Evolutionary conservation across 1,139 yeast species (phyloP), one percentile per base, ranked within the genome.

Genomic region (Sugiyamaella castrensis): DNA sequence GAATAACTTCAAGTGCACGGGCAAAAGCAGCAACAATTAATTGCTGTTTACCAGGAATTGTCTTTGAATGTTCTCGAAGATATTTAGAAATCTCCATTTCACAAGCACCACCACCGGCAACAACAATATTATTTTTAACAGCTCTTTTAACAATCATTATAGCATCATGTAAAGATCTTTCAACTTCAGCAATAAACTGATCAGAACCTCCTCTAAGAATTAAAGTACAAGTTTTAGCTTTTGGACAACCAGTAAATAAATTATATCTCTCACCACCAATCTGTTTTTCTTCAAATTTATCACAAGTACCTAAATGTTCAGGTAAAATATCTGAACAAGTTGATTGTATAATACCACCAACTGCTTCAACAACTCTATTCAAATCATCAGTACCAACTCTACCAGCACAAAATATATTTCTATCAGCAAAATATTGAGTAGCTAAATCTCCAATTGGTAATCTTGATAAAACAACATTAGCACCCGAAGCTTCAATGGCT

Each of bases 51-150:
- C 98, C 98, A 16, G 96, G 88, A 62, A 92, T 86, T 10, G 89
- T 79, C 64, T 84, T 83, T 16, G 97, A 84, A 63, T 82, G 80
- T 59, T 88, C 97, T 63, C 98, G 80, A 60, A 94, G 77, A 66
- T 85, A 81, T 66, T 82, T 87, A 37, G 98, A 89, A 43, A 94
- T 67, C 67, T 92, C 98, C 98, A 92, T 94, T 69, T 92, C 98
- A 57, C 91, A 86, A 40, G 99, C 99, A 55, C 99, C 99, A 57
- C 99, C 99, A 52, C 99, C 99, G 12, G 96, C 98, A 53, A 92
- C 98, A 57, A 94, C 82, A 32, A 80, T 74, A 62, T 81, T 85
- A 66, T 89, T 92, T 64, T 86, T 84, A 42, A 92, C 82, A 1
- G 98, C 95, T 63, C 98, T 80, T 72, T 91, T 91, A 43, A 92